Percentiles rank a stretch among this genome's conserved stretches.
Conservation (phyloP, 192 early-diverging fungal species). For the Backusella morwellensis region DNA sequence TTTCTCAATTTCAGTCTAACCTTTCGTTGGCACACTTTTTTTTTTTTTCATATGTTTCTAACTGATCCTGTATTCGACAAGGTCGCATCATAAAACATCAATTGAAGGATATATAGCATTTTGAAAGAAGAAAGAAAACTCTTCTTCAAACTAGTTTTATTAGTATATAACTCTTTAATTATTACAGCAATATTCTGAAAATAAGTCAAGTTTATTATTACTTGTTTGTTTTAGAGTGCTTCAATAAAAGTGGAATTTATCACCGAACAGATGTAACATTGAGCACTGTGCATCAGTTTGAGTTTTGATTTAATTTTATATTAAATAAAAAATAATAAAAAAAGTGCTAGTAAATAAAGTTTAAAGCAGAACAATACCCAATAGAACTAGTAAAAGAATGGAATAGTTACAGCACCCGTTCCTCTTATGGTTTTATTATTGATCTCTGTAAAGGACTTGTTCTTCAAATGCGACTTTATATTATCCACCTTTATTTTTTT, state of each 20-base stretch:
- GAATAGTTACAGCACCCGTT: too few relatives aligned
- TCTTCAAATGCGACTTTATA: not conserved
- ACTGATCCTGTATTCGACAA: too few relatives aligned
- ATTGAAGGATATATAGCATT: not conserved
- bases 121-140: not conserved
- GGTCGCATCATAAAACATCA: not conserved
- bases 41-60: too few relatives aligned
- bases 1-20: not conserved
- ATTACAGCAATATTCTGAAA: not conserved
- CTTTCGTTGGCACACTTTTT: not conserved
- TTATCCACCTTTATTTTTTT: too few relatives aligned
- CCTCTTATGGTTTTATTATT: too few relatives aligned
- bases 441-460: not conserved
- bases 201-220: not conserved
- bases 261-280: not conserved
- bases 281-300: not conserved
- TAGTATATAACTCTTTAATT: not conserved
- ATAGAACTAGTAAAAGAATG: not conserved
- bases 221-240: not conserved
- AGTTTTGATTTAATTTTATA: not conserved
- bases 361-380: not conserved
- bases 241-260: not conserved
- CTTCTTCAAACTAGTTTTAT: too few relatives aligned
- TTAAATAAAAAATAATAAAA: not conserved
- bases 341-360: not conserved